Evolutionary conservation across 257 asterid species (phyloP).

Genomic region (Nicotiana noctiflora): DNA sequence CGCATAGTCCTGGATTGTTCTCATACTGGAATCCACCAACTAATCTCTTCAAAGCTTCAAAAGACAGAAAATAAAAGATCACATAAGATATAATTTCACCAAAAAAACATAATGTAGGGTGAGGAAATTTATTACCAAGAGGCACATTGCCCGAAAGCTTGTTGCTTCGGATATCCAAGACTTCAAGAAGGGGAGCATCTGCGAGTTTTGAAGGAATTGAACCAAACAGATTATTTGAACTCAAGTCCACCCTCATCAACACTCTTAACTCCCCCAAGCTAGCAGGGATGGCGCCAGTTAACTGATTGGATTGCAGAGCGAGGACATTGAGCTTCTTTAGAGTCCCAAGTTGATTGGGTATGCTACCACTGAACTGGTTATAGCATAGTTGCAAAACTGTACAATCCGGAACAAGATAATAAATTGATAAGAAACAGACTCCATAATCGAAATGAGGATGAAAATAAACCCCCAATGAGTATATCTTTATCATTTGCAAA

Average conservation of each 20-base stretch:
- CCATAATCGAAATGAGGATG: background rate
- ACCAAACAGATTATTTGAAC: slow-evolving; percentile 70
- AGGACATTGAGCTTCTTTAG: slow-evolving; percentile 66
- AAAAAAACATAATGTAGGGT: background rate
- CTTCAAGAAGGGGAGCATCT: slow-evolving; percentile 70
- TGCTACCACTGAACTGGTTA: slow-evolving; percentile 71
- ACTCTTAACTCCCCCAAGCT: slow-evolving; percentile 66
- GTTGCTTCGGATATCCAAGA: slow-evolving; percentile 69
- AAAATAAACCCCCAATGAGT: too few species aligned
- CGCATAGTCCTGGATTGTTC: slow-evolving; percentile 75
- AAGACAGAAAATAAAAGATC: slow-evolving; percentile 14
- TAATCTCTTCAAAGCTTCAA: slow-evolving; percentile 78
- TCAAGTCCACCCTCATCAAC: slow-evolving; percentile 66
- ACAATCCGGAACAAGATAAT: background rate
- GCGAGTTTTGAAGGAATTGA: slow-evolving; percentile 81
- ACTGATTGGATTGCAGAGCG: slow-evolving; percentile 65
- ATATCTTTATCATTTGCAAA: background rate
- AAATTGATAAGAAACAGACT: background rate
- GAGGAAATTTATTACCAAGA: slow-evolving; percentile 44
- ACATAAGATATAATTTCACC: slow-evolving; percentile 1
- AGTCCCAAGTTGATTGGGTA: slow-evolving; percentile 64
- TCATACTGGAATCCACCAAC: slow-evolving; percentile 59
- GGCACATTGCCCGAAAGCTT: slow-evolving; percentile 92
- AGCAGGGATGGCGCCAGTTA: slow-evolving; percentile 93
- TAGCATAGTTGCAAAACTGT: slow-evolving; percentile 92